Evolutionary conservation across 345 rosid species (phyloP).

Genomic region (Dipteronia dyeriana): DNA sequence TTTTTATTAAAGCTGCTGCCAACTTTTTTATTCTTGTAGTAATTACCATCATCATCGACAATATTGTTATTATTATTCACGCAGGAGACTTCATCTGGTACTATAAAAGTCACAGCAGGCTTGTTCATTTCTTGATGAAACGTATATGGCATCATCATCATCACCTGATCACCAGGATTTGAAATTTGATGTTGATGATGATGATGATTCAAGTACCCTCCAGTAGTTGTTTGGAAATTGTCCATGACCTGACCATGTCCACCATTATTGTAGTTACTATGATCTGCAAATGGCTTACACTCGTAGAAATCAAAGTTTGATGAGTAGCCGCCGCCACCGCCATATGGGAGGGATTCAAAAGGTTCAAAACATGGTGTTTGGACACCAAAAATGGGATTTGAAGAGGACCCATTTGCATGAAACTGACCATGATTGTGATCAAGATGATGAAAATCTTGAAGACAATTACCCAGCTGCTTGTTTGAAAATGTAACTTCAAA

Average conservation of each 20-base stretch:
- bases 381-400: slow-evolving; percentile 40
- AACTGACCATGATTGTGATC: slow-evolving; percentile 36
- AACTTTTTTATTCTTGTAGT: slow-evolving; percentile 26
- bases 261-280: neutral
- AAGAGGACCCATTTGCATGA: slow-evolving; percentile 43
- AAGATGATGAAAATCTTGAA: slow-evolving; percentile 60
- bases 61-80: slow-evolving; percentile 6
- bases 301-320: slow-evolving; percentile 50
- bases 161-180: slow-evolving; percentile 24
- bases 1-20: slow-evolving; percentile 30
- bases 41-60: slow-evolving; percentile 33
- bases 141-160: slow-evolving; percentile 34
- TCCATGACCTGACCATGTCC: slow-evolving; percentile 51
- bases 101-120: slow-evolving; percentile 40
- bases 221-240: slow-evolving; percentile 44
- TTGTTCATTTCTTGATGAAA: slow-evolving; percentile 44
- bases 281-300: slow-evolving; percentile 50
- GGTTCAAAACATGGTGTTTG: slow-evolving; percentile 44
- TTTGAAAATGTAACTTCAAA: slow-evolving; percentile 35
- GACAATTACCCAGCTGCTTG: slow-evolving; percentile 20
- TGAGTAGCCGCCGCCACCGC: slow-evolving; percentile 25
- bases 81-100: slow-evolving; percentile 65
- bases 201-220: slow-evolving; percentile 18
- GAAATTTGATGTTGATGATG: slow-evolving; percentile 7
- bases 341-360: slow-evolving; percentile 48